Percentiles rank a stretch among this genome's conserved stretches.
These are phyloP conservation scores for Gracilaria domingensis DNA, from an alignment of 23 red algal genomes.

Conservation along the genomic window DNA sequence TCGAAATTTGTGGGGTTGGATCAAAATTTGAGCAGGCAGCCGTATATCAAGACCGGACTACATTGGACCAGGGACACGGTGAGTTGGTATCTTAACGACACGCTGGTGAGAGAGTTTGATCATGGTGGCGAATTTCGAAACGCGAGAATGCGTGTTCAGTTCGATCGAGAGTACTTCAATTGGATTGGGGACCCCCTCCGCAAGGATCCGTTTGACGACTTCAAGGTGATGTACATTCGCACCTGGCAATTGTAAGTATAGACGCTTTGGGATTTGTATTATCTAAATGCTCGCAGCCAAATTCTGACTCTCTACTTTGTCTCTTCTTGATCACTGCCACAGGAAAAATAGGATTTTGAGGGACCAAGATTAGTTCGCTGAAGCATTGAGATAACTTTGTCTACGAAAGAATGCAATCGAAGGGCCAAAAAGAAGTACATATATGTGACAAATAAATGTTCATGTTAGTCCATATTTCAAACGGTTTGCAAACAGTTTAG, in stretches of 20 bases:
- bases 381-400: too few species aligned
- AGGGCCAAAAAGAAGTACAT: too few species aligned
- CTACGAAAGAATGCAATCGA: too few species aligned
- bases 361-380: too few species aligned
- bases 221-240: conserved; percentile 6
- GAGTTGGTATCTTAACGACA: conserved; percentile 10
- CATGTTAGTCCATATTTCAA: too few species aligned
- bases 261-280: not conserved
- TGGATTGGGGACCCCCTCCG: not conserved
- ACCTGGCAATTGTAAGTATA: conserved; percentile 29
- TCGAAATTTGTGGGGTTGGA: not conserved
- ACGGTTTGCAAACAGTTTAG: too few species aligned
- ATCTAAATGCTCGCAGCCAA: too few species aligned
- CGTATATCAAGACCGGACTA: conserved; percentile 2
- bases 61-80: not conserved
- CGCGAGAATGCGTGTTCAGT: conserved; percentile 2
- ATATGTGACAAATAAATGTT: too few species aligned
- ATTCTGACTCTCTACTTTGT: too few species aligned
- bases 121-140: conserved; percentile 8
- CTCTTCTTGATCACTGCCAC: too few species aligned
- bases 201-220: not conserved
- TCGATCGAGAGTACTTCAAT: conserved; percentile 3
- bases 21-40: not conserved
- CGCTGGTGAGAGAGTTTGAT: not conserved
- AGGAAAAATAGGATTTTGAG: too few species aligned